Evolutionary conservation across 768 basidiomycete genomes (phyloP), one percentile per base, ranked within the genome.

Genomic region (Russula ochroleuca): DNA sequence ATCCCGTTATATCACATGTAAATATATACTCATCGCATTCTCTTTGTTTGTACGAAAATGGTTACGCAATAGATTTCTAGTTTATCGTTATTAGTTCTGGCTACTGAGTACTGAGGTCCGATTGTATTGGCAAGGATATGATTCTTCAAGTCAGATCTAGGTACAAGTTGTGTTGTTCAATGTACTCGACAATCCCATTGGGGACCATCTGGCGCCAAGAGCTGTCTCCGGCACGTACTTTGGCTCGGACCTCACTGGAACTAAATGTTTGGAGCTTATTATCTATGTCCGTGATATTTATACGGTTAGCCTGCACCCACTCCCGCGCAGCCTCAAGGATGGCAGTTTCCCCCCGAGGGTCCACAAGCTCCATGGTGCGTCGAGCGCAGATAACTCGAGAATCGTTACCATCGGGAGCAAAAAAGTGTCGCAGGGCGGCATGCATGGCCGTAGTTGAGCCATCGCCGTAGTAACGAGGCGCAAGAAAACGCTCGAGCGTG

Each of bases 401-500:
- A 56, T 82, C 79, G 64, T 88, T 83, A 17, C 80, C 81, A 10
- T 75, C 73, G 14, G 79, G 73, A 1, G 80, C 79, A 59, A 94
- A 80, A 75, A 93, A 89, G 2, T 72, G 73, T 21, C 71, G 75
- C 15, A 95, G 76, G 3, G 84, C 78, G 4, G 63, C 60, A 58
- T 75, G 68, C 90, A 94, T 93, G 9, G 74, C 77, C 9, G 74
- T 71, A 58, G 73, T 73, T 14, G 78, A 76, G 55, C 77, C 71
- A 15, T 65, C 64, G 1, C 59, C 48, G 64, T 96, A 97, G 72
- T 92, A 96, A 23, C 82, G 82, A 0, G 86, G 83, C 1, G 85
- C 80, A 57, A 94, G 83, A 62, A 96, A 80, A 8, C 94, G 85
- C 61, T 85, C 82, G 51, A 98, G 80, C 2, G 95, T 98, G 71